These are phyloP conservation scores for Xylariaceae sp. DNA, from an alignment of 2,329 filamentous ascomycete species.

Conservation along the genomic window DNA sequence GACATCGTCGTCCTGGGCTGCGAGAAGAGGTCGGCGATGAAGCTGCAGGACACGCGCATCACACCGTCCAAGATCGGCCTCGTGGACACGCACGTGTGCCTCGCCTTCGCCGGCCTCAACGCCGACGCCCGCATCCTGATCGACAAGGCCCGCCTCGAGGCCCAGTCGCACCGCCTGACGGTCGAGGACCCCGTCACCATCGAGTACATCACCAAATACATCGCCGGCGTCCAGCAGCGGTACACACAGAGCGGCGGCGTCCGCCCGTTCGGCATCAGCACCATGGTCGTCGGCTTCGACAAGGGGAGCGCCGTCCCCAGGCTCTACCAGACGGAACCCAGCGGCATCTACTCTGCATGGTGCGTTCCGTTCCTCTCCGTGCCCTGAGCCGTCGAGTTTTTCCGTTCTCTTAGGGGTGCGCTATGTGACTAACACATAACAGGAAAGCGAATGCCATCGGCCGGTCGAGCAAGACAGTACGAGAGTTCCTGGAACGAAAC, in stretches of 20 bases:
- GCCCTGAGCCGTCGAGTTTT: too few species aligned
- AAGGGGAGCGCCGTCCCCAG: conserved; percentile 82
- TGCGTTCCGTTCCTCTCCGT: conserved; percentile 41
- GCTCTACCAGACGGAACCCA: conserved; percentile 98
- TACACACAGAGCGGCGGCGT: conserved; percentile 99
- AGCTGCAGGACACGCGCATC: conserved; percentile 98
- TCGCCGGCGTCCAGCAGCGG: conserved; percentile 94
- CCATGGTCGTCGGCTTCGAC: conserved; percentile 97
- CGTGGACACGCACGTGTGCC: conserved; percentile 90
- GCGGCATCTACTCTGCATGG: conserved; percentile 98
- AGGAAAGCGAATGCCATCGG: conserved; percentile 99
- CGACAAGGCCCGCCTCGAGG: conserved; percentile 95
- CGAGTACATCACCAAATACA: conserved; percentile 99
- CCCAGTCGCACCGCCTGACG: conserved; percentile 92
- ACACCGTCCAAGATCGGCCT: conserved; percentile 98
- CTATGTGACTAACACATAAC: conserved; percentile 16
- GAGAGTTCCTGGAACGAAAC: conserved; percentile 97
- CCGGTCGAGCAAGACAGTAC: conserved; percentile 96
- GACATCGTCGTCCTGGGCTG: conserved; percentile 95
- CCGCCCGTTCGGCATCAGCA: conserved; percentile 97
- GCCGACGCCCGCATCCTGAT: conserved; percentile 96
- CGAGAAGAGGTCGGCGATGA: conserved; percentile 98
- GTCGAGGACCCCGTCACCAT: conserved; percentile 97
- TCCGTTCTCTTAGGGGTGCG: too few species aligned
- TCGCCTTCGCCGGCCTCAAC: conserved; percentile 95